Percentiles rank a stretch among this genome's conserved stretches.
phyloP scores from a whole-genome alignment of 208 protist genomes.

The Trypanosomatidae sp. region DNA sequence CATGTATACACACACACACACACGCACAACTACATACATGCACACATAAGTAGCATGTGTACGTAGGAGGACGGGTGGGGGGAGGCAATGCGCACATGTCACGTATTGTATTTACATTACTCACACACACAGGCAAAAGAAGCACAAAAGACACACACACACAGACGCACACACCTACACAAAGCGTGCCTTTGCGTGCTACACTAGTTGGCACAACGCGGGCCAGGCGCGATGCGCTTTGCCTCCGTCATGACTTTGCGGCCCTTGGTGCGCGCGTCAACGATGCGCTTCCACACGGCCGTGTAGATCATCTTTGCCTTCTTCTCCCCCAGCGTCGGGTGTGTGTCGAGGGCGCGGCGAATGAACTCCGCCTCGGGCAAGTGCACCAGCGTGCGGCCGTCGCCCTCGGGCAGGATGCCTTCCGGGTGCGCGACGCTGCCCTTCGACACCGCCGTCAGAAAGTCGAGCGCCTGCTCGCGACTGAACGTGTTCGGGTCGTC shows the following conservation, averaged over 20 bases:
- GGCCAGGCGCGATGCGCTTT: slow-evolving; percentile 30
- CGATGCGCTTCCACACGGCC: slow-evolving; percentile 70
- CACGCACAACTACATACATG: no score
- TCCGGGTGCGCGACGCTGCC: slow-evolving; percentile 51
- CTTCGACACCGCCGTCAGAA: slow-evolving; percentile 39
- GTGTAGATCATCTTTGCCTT: slow-evolving; percentile 85
- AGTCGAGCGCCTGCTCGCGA: slow-evolving; percentile 56
- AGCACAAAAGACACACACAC: no score
- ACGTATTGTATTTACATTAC: no score
- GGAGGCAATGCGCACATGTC: no score
- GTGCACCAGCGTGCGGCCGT: slow-evolving; percentile 79
- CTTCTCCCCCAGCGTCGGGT: slow-evolving; percentile 64
- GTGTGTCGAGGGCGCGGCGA: slow-evolving; percentile 38
- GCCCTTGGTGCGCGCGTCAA: slow-evolving; percentile 76
- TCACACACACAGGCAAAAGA: no score
- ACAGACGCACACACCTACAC: no score
- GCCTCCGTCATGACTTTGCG: slow-evolving; percentile 79
- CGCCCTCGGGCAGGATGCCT: slow-evolving; percentile 70
- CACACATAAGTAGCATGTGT: no score
- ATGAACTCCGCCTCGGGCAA: slow-evolving; percentile 86
- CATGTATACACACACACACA: no score
- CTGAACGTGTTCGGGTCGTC: slow-evolving; percentile 77
- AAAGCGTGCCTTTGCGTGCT: no score
- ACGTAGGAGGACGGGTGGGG: no score
- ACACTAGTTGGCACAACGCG: slow-evolving; percentile 51